A percentile compares a stretch with the other conserved stretches of the same genome.
These are phyloP conservation scores for Sugiyamaella chiloensis DNA, from an alignment of 805 yeast genomes.

Conservation along the genomic window DNA sequence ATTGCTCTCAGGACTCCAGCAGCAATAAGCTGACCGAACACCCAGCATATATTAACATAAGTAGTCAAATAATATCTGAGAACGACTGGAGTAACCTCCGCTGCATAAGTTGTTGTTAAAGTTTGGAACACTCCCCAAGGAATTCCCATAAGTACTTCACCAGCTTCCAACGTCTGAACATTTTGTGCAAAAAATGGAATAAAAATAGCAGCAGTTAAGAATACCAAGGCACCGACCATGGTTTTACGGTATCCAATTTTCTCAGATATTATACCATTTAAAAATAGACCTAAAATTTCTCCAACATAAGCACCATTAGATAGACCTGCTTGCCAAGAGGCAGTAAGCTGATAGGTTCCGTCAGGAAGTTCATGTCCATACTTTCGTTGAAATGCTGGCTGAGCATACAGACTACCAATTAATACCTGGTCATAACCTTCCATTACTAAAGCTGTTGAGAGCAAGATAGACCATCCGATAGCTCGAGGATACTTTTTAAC, in stretches of 20 bases:
- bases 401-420: constrained; percentile 41
- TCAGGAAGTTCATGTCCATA: constrained; percentile 36
- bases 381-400: constrained; percentile 14
- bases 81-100: constrained; percentile 52
- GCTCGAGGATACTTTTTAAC: constrained; percentile 43
- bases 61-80: constrained; percentile 49
- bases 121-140: constrained; percentile 56
- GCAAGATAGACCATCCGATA: constrained; percentile 43
- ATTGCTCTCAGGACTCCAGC: constrained; percentile 47
- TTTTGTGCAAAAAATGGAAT: constrained; percentile 43
- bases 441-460: constrained; percentile 46
- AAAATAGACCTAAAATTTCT: constrained; percentile 41
- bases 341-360: constrained; percentile 12
- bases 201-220: constrained; percentile 9
- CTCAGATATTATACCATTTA: constrained; percentile 45
- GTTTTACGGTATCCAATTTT: constrained; percentile 45
- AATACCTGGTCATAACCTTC: constrained; percentile 47
- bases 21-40: constrained; percentile 52
- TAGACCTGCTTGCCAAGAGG: constrained; percentile 40
- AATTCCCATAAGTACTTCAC: constrained; percentile 23
- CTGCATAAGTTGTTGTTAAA: constrained; percentile 49
- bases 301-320: constrained; percentile 29
- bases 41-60: constrained; percentile 51
- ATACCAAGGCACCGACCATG: constrained; percentile 25
- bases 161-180: constrained; percentile 25